Percentiles rank a stretch among this genome's conserved stretches.
Evolutionary conservation across 1,139 yeast genomes (phyloP).

Genomic region (Suhomyces choctaworum): DNA sequence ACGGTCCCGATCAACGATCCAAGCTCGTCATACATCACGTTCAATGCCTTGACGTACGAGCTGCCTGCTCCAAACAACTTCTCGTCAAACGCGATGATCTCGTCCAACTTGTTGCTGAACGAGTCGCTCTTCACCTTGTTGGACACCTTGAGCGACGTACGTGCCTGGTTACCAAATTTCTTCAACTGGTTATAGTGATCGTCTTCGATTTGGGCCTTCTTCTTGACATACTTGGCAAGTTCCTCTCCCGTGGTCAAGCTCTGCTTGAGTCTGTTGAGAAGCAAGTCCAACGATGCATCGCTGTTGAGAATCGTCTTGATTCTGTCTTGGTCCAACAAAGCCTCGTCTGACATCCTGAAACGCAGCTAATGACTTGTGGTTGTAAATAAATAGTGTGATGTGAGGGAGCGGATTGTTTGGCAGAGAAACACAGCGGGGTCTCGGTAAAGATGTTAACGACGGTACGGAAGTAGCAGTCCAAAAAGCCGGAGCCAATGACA

Average conservation of each 20-base stretch:
- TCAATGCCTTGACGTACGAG: constrained; percentile 76
- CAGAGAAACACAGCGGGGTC: no score
- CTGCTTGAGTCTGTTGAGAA: constrained; percentile 74
- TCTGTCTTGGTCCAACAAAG: constrained; percentile 30
- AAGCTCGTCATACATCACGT: constrained; percentile 84
- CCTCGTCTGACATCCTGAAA: constrained; percentile 17
- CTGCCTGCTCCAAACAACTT: constrained; percentile 68
- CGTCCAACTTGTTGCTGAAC: constrained; percentile 63
- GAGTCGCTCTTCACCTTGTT: constrained; percentile 63
- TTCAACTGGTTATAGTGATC: constrained; percentile 74
- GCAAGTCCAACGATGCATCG: constrained; percentile 56
- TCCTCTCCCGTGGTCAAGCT: constrained; percentile 83
- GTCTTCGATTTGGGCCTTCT: constrained; percentile 75
- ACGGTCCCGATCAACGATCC: constrained; percentile 70
- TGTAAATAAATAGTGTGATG: no score
- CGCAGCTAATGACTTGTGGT: not conserved
- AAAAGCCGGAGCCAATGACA: not conserved
- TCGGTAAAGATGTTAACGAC: no score
- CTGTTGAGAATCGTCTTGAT: constrained; percentile 36
- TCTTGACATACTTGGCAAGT: constrained; percentile 73
- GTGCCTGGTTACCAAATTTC: constrained; percentile 60
- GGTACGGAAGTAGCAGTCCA: not conserved
- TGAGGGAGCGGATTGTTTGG: no score
- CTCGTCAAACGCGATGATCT: constrained; percentile 76
- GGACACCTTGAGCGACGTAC: constrained; percentile 49